phyloP scores from a whole-genome alignment of 768 basidiomycete genomes.

The Macrolepiota dolichaula region DNA sequence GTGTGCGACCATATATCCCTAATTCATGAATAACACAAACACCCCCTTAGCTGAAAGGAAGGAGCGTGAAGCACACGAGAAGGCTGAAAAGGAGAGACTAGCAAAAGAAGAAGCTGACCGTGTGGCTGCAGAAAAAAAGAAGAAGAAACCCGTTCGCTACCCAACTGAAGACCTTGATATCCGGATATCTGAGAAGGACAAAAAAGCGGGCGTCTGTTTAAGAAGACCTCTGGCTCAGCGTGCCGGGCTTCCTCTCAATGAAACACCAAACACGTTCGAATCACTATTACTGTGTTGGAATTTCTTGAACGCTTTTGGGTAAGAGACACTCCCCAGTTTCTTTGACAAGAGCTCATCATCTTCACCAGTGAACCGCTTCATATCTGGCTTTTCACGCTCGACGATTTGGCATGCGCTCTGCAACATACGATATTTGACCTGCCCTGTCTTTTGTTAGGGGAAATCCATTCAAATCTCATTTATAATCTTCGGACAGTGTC shows the following conservation, averaged over 20 bases:
- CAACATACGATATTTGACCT: conserved; percentile 70
- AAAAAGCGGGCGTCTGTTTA: conserved; percentile 69
- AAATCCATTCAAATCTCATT: conserved; percentile 86
- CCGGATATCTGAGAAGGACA: conserved; percentile 75
- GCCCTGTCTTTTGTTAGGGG: conserved; percentile 75
- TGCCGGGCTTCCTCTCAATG: conserved; percentile 64
- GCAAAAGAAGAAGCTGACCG: conserved; percentile 71
- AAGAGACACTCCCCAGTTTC: conserved; percentile 28
- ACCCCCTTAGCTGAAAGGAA: conserved; percentile 51
- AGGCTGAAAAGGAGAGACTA: conserved; percentile 60
- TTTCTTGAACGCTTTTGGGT: conserved; percentile 94
- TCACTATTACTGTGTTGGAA: conserved; percentile 91
- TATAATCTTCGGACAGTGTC: conserved; percentile 85
- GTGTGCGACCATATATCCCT: conserved; percentile 3
- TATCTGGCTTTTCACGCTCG: conserved; percentile 85
- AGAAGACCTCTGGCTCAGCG: conserved; percentile 66
- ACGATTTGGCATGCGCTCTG: conserved; percentile 88
- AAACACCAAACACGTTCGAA: conserved; percentile 67
- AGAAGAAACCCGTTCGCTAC: conserved; percentile 88
- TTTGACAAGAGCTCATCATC: conserved; percentile 10
- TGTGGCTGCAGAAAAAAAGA: conserved; percentile 74
- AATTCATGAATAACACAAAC: conserved; percentile 16
- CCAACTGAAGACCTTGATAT: conserved; percentile 92
- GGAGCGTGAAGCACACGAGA: conserved; percentile 69
- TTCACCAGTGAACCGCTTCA: conserved; percentile 73